These are phyloP conservation scores for Piloderma croceum DNA, from an alignment of 768 basidiomycete genomes.

Conservation along the genomic window DNA sequence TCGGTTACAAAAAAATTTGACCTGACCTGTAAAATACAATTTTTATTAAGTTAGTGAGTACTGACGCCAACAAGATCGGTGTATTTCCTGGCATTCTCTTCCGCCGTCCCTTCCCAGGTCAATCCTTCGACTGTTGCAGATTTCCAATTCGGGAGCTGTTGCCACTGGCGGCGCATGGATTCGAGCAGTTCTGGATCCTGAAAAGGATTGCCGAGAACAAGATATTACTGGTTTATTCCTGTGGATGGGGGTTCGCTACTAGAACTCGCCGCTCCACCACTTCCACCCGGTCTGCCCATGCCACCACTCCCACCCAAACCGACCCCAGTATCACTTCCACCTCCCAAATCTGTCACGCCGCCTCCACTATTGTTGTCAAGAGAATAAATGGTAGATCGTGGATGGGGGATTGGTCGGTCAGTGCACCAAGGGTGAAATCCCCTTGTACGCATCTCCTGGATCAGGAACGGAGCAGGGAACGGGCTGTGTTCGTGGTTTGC, in stretches of 20 bases:
- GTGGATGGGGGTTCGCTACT: slow-evolving; percentile 4
- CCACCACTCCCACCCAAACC: slow-evolving; percentile 7
- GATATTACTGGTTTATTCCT: slow-evolving; percentile 8
- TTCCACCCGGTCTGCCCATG: slow-evolving; percentile 8
- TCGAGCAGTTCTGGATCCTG: slow-evolving; percentile 12
- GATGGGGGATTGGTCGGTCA: no score
- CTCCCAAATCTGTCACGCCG: slow-evolving; percentile 5
- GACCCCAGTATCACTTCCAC: slow-evolving; percentile 2
- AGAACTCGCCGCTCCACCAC: slow-evolving; percentile 8
- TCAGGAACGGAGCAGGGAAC: no score
- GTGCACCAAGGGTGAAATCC: no score
- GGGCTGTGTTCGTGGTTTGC: no score
- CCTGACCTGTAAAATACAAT: no score
- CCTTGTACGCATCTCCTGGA: no score
- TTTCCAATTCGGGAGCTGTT: slow-evolving; percentile 14
- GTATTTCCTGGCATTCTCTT: no score
- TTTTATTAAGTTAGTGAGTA: no score
- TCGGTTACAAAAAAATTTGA: no score
- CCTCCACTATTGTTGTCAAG: slow-evolving; percentile 6
- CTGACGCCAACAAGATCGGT: neutral
- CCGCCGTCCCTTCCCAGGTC: slow-evolving; percentile 16
- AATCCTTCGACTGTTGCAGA: slow-evolving; percentile 12
- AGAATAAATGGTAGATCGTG: no score
- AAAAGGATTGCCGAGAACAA: slow-evolving; percentile 11
- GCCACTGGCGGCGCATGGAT: slow-evolving; percentile 12